Percentiles rank a stretch among this genome's conserved stretches.
Conservation (phyloP, 2,329 filamentous ascomycete genomes). For the Fusarium equiseti region DNA sequence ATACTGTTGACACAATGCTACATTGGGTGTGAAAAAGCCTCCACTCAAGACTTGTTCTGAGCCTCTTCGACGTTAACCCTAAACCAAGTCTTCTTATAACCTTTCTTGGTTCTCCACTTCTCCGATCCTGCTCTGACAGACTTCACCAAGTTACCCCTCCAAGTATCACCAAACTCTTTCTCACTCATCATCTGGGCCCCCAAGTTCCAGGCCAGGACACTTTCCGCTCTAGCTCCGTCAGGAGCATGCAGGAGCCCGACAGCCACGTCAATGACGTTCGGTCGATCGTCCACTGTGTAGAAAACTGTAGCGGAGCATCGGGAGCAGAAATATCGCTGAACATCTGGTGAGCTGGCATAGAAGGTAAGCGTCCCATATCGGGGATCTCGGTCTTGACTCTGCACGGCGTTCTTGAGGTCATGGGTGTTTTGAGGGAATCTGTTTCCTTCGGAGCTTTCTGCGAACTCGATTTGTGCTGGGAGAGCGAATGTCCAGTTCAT, state of each 20-base stretch:
- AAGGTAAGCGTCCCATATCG: slow-evolving; percentile 58
- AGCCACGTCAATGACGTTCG: slow-evolving; percentile 58
- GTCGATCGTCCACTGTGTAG: slow-evolving; percentile 56
- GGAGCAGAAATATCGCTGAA: slow-evolving; percentile 63
- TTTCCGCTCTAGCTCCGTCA: slow-evolving; percentile 61
- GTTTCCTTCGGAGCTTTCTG: neutral
- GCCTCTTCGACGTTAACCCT: neutral
- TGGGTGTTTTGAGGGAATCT: slow-evolving; percentile 28
- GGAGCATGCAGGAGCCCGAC: slow-evolving; percentile 59
- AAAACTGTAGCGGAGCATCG: slow-evolving; percentile 62
- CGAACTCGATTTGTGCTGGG: slow-evolving; percentile 55
- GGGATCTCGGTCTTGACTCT: slow-evolving; percentile 47
- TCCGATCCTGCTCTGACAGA: slow-evolving; percentile 36
- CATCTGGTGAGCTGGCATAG: slow-evolving; percentile 58
- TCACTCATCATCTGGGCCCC: slow-evolving; percentile 41
- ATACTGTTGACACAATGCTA: rapidly evolving
- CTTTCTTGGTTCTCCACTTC: slow-evolving; percentile 33
- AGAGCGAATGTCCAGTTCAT: slow-evolving; percentile 60
- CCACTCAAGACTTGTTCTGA: neutral
- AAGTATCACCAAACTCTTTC: slow-evolving; percentile 27
- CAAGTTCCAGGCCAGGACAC: slow-evolving; percentile 57
- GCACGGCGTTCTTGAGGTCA: slow-evolving; percentile 53
- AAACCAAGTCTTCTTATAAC: slow-evolving; percentile 26
- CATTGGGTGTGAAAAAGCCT: rapidly evolving
- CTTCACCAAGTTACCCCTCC: slow-evolving; percentile 30